Percentiles rank a stretch among this genome's conserved stretches.
Conservation (phyloP, 2,329 filamentous ascomycete genomes). For the Scedosporium dehoogii region DNA sequence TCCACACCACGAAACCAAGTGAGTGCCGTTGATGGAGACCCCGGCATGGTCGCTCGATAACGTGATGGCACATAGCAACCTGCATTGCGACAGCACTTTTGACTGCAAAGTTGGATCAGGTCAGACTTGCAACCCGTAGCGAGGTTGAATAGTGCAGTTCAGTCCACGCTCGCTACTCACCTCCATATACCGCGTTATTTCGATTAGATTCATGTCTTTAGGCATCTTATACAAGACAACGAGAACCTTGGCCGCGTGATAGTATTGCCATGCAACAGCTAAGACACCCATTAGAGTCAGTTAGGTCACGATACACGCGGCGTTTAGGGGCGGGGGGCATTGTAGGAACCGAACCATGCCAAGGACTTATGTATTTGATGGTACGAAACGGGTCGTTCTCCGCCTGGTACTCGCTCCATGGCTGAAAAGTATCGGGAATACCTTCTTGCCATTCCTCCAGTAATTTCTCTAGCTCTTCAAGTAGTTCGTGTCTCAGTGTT, state of each 20-base stretch:
- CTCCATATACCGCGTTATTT: background rate
- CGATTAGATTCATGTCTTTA: background rate
- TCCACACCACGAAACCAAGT: constrained; percentile 6
- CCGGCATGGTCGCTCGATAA: background rate
- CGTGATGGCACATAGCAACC: background rate
- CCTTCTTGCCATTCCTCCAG: background rate
- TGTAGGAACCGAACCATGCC: constrained; percentile 3
- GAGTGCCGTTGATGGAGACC: constrained; percentile 2
- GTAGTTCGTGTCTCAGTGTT: background rate
- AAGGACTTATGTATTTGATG: constrained; percentile 4
- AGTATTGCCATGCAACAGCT: constrained; percentile 6
- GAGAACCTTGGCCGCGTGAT: constrained; percentile 4
- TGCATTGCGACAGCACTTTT: background rate
- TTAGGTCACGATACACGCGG: background rate
- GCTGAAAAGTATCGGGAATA: background rate
- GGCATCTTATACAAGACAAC: background rate
- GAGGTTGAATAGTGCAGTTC: background rate
- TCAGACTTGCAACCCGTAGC: background rate
- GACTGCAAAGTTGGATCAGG: background rate
- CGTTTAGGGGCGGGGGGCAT: background rate
- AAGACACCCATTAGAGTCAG: background rate
- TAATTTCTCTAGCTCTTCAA: background rate
- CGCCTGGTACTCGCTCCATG: background rate
- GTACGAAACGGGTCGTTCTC: background rate
- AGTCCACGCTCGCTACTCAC: background rate